Conservation (phyloP, 768 basidiomycete genomes). For the Suillus sp. region DNA sequence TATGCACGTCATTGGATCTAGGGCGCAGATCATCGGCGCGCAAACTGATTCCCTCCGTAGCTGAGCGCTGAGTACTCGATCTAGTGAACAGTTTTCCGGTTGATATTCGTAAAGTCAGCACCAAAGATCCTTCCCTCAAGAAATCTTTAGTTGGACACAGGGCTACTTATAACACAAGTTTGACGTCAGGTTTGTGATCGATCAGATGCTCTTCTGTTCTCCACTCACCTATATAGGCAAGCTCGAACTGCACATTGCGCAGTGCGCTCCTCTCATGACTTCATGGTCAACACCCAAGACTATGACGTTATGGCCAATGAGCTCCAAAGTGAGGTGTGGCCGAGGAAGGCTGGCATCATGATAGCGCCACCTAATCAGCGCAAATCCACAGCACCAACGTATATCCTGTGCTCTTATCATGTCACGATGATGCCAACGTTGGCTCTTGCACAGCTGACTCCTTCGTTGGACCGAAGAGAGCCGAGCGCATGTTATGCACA, state of each 20-base stretch:
- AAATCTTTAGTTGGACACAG: neutral
- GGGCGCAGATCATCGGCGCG: neutral
- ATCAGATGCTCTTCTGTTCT: no score
- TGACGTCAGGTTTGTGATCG: no score
- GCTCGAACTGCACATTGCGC: neutral
- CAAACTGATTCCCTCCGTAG: no score
- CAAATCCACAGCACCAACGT: conserved; percentile 28
- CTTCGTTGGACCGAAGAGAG: no score
- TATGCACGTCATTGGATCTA: neutral
- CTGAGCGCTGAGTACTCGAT: no score
- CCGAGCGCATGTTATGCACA: conserved; percentile 33
- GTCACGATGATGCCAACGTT: conserved; percentile 11
- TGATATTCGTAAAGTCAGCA: neutral
- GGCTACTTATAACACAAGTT: no score
- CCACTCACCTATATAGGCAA: neutral
- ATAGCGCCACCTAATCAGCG: neutral
- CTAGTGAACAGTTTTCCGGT: no score
- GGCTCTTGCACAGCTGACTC: no score
- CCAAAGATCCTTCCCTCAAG: neutral
- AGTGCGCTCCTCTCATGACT: neutral
- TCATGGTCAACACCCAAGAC: neutral
- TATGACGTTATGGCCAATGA: neutral
- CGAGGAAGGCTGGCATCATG: conserved; percentile 64
- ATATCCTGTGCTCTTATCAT: conserved; percentile 47
- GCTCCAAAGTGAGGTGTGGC: conserved; percentile 58